These are phyloP conservation scores for Rhizopus arrhizus DNA, from an alignment of 371 early-diverging fungal species.

Conservation along the genomic window DNA sequence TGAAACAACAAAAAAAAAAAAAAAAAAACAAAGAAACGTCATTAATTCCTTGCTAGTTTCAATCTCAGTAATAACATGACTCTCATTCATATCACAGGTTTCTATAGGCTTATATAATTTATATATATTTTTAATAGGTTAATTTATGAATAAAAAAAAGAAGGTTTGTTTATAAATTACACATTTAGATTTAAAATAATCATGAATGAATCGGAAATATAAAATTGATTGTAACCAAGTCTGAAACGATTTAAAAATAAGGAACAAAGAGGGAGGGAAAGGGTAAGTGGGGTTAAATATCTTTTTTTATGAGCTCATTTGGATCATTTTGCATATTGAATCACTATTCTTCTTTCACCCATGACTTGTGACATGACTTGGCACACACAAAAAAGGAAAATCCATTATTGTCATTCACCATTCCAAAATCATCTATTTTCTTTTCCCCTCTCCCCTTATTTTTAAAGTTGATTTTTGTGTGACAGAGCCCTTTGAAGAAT, in stretches of 20 bases:
- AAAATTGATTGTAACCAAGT: not conserved
- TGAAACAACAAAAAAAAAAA: not conserved
- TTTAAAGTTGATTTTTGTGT: slow-evolving; percentile 3
- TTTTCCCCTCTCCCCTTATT: not conserved
- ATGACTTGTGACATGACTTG: too few relatives aligned
- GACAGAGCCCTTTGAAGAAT: not conserved
- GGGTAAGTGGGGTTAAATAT: not conserved
- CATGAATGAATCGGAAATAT: not conserved
- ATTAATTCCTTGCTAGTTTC: slow-evolving; percentile 2
- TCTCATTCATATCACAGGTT: not conserved
- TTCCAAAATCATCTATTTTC: not conserved
- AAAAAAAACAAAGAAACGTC: not conserved
- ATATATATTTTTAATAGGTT: not conserved
- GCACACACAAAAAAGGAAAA: too few relatives aligned
- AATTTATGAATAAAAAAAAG: too few relatives aligned
- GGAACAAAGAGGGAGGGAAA: not conserved
- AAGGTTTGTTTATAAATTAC: not conserved
- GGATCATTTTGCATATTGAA: too few relatives aligned
- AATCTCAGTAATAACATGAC: not conserved
- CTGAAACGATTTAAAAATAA: not conserved
- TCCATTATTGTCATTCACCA: not conserved
- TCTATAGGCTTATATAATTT: not conserved
- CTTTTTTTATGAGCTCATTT: not conserved
- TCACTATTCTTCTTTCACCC: too few relatives aligned
- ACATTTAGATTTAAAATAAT: not conserved